Base-by-base conservation (phyloP, 2,329 filamentous ascomycete species). In the Ustulina deusta region DNA sequence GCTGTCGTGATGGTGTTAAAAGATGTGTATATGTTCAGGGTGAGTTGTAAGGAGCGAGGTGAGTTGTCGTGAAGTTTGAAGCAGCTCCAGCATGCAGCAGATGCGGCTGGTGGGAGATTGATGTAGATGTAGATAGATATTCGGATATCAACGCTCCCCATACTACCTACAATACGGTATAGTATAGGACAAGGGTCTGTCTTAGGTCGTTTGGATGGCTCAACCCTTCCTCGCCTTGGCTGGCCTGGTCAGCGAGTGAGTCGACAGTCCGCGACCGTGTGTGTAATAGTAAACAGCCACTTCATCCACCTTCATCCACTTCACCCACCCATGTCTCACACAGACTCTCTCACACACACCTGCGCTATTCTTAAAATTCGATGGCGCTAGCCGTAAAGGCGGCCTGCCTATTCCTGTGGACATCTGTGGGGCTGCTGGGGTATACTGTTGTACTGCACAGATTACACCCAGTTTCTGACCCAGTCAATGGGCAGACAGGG, bases 281-380 rank as follows among this genome's bases (percentile, higher is more conserved):
- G 55, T 63, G 60, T 67, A 67, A 63, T 69, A 67, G 61, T 69
- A 72, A 74, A 72, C 73, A 75, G 74, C 75, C 67, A 65, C 67
- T 58, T 66, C 66, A 68, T 58, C 40, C 34, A 54, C 55, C 57
- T 46, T 49, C 60, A 61, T 61, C 44, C 75, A 74, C 67, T 66
- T 69, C 70, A 74, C 66, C 61, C 63, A 74, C 71, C 74, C 74
- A 73, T 75, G 74, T 76, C 74, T 75, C 71, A 75, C 72, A 72
- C 74, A 71, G 72, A 71, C 69, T 70, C 69, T 70, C 73, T 71
- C 75, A 61, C 69, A 65, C 74, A 72, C 74, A 71, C 69, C 74
- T 73, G 73, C 74, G 74, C 77, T 78, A 78, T 78, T 77, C 76
- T 78, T 77, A 75, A 71, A 75, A 74, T 73, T 78, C 71, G 73